Conservation (phyloP, 2,329 filamentous ascomycete species). For the Chlorencoelia australis region DNA sequence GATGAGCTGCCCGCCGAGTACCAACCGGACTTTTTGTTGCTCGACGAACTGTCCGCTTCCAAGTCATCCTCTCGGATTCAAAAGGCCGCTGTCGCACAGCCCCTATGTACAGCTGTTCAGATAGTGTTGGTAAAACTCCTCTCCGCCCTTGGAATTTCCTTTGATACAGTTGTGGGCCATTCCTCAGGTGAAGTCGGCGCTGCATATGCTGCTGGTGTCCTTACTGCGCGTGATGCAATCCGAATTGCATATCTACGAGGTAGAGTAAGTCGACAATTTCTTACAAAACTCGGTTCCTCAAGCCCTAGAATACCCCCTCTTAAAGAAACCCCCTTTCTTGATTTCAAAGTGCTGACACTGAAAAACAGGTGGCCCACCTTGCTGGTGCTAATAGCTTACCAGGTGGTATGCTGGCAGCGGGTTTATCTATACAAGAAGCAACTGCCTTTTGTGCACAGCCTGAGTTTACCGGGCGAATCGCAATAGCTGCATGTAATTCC, state of each 20-base stretch:
- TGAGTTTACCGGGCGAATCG: no score
- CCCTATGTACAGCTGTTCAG: conserved; percentile 34
- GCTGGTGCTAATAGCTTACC: no score
- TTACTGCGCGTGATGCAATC: conserved; percentile 27
- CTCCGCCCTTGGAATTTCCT: conserved; percentile 30
- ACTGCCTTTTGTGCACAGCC: no score
- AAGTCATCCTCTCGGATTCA: conserved; percentile 10
- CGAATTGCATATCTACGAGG: conserved; percentile 36
- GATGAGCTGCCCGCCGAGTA: conserved; percentile 22
- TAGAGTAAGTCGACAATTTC: no score
- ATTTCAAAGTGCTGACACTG: no score
- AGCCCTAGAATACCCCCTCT: no score
- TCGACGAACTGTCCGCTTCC: conserved; percentile 16
- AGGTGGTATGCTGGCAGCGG: conserved; percentile 1
- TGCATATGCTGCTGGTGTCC: conserved; percentile 31
- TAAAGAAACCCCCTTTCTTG: no score
- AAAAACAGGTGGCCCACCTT: no score
- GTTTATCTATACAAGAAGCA: background rate
- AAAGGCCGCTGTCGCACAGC: conserved; percentile 21
- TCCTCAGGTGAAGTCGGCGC: conserved; percentile 39
- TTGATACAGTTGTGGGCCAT: conserved; percentile 33
- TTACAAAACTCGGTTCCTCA: no score
- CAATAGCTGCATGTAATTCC: no score
- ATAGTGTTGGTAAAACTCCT: conserved; percentile 35
- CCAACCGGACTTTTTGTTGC: conserved; percentile 4